A percentile compares a stretch with the other conserved stretches of the same genome.
These are phyloP conservation scores for Lenzites betulinus DNA, from an alignment of 768 basidiomycete genomes.

Conservation along the genomic window DNA sequence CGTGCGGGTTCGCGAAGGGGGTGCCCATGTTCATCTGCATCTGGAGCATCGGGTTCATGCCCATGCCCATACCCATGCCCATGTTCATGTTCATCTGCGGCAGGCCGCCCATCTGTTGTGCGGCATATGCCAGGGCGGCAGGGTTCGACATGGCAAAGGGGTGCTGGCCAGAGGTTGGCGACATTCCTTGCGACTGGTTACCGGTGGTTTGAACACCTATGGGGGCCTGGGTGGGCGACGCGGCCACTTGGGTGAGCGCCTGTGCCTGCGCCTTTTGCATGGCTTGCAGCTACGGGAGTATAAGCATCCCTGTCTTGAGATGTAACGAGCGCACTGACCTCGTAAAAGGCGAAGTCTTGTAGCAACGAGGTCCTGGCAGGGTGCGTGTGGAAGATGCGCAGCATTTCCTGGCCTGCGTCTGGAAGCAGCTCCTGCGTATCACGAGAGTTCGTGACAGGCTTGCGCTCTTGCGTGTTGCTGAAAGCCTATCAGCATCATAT, in stretches of 20 bases:
- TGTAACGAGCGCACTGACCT: conserved; percentile 48
- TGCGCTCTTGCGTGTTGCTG: conserved; percentile 96
- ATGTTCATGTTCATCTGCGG: conserved; percentile 55
- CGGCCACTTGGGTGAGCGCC: conserved; percentile 25
- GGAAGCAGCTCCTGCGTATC: conserved; percentile 97
- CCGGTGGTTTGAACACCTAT: conserved; percentile 28
- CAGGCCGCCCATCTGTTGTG: conserved; percentile 43
- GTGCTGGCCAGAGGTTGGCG: conserved; percentile 45
- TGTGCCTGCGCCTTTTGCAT: conserved; percentile 61
- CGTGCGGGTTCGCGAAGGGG: conserved; percentile 61
- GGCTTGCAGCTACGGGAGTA: conserved; percentile 65
- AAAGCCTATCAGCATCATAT: background rate
- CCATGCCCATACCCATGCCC: conserved; percentile 49
- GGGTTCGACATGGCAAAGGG: conserved; percentile 52
- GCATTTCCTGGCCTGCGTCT: conserved; percentile 95
- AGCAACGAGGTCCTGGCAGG: conserved; percentile 90
- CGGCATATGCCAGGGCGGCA: conserved; percentile 55
- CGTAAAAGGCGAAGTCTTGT: conserved; percentile 92
- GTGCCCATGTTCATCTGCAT: conserved; percentile 55
- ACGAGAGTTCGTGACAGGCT: conserved; percentile 96
- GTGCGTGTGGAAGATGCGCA: conserved; percentile 92
- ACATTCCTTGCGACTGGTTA: conserved; percentile 38
- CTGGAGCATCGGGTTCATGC: conserved; percentile 63
- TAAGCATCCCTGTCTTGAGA: background rate
- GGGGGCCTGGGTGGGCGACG: conserved; percentile 33